Evolutionary conservation across 1,139 yeast species (phyloP).

Genomic region (Scheffersomyces illinoinensis): DNA sequence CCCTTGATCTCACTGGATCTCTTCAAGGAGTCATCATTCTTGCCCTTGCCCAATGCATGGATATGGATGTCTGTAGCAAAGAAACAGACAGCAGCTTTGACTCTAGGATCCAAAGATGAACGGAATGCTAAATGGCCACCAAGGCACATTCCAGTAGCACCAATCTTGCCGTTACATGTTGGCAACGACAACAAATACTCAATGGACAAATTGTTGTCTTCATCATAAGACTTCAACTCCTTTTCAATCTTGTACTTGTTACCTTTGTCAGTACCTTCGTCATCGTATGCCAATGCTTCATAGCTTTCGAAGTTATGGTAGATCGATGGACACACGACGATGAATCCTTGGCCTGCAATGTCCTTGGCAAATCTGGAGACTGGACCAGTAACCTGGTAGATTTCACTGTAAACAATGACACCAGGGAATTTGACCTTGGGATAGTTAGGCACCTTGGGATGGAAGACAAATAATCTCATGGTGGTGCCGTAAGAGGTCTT

Average conservation of each 20-base stretch:
- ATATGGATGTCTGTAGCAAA: slow-evolving; percentile 82
- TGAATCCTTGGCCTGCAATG: slow-evolving; percentile 78
- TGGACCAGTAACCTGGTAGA: slow-evolving; percentile 80
- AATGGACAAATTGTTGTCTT: slow-evolving; percentile 64
- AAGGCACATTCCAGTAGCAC: slow-evolving; percentile 85
- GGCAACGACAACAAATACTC: slow-evolving; percentile 58
- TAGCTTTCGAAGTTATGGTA: slow-evolving; percentile 72
- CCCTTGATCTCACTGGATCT: slow-evolving; percentile 56
- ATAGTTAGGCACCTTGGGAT: slow-evolving; percentile 69
- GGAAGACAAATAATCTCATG: slow-evolving; percentile 65
- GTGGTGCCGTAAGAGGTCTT: slow-evolving; percentile 66
- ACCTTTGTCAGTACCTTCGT: slow-evolving; percentile 74
- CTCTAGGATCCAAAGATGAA: slow-evolving; percentile 65
- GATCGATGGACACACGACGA: slow-evolving; percentile 75
- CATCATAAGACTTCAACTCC: slow-evolving; percentile 73
- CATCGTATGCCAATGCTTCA: slow-evolving; percentile 70
- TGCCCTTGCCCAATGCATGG: slow-evolving; percentile 62
- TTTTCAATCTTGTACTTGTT: slow-evolving; percentile 67
- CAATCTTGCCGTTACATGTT: slow-evolving; percentile 73
- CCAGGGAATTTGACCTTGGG: slow-evolving; percentile 81
- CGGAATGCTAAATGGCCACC: slow-evolving; percentile 85
- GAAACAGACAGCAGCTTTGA: slow-evolving; percentile 70
- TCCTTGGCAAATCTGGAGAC: slow-evolving; percentile 75
- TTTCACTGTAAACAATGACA: slow-evolving; percentile 76
- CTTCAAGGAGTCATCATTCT: slow-evolving; percentile 62